Percentiles rank a stretch among this genome's conserved stretches.
phyloP scores from a whole-genome alignment of 2,329 filamentous ascomycete genomes.

The Talaromyces atroroseus region DNA sequence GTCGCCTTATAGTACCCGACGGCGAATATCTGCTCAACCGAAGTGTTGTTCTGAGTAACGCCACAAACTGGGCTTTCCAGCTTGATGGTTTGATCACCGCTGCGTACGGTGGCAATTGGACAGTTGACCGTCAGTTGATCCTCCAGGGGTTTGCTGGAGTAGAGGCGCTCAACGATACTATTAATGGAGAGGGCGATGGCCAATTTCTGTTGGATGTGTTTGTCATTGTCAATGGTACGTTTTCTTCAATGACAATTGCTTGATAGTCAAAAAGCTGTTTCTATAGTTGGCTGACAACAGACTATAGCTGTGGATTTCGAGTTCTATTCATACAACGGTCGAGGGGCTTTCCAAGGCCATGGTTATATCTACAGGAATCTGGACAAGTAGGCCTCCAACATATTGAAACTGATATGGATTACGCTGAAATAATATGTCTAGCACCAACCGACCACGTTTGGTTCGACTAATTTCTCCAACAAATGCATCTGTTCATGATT shows the following conservation, averaged over 20 bases:
- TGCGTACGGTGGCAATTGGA: conserved; percentile 26
- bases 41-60: conserved; percentile 24
- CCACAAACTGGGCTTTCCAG: conserved; percentile 31
- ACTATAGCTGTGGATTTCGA: conserved; percentile 28
- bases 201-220: conserved; percentile 26
- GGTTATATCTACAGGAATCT: conserved; percentile 29
- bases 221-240: conserved; percentile 27
- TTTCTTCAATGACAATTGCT: background rate
- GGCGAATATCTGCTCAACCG: conserved; percentile 25
- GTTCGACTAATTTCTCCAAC: conserved; percentile 22
- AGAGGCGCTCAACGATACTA: conserved; percentile 24
- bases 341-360: conserved; percentile 32
- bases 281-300: background rate
- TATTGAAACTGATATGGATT: background rate
- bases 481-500: conserved; percentile 26
- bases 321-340: conserved; percentile 30
- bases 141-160: conserved; percentile 26
- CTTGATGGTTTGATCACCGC: conserved; percentile 30
- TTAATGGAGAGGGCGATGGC: conserved; percentile 30
- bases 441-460: conserved; percentile 19
- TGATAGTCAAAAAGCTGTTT: background rate
- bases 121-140: conserved; percentile 24
- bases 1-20: conserved; percentile 24
- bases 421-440: background rate
- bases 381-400: conserved; percentile 20